Base-by-base conservation (phyloP, 2,329 filamentous ascomycete species). In the Colletotrichum eremochloae region DNA sequence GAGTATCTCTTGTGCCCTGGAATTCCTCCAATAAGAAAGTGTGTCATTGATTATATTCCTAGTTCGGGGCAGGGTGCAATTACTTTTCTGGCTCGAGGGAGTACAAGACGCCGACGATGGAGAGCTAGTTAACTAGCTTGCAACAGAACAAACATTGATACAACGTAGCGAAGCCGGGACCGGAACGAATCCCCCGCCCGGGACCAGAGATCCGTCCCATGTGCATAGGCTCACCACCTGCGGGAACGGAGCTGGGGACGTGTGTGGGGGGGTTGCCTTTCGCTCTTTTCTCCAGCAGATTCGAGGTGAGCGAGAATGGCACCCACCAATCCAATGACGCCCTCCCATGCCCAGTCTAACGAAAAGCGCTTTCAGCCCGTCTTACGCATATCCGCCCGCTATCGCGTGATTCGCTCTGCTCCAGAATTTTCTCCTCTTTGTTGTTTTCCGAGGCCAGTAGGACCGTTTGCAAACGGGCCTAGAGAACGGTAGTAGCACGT, bases 321-420 rank as follows among this genome's bases (percentile, higher is more conserved):
- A n/a, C 31, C 29, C 52, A n/a, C 31, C 29, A 36, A 40, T 5
- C 18, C 18, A 42, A 42, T 15, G 40, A 42, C 6, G 40, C 12
- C 2, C 15, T 5, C 12, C 12, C 36, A n/a, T 11, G 44, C 55
- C 38, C 14, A 29, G 38, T n/a, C 36, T 40, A 14, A 42, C 58
- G n/a, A 18, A 29, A 33, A 9, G 38, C 62, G 50, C 50, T 56
- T 56, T 56, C 38, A 14, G 20, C 50, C 60, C 62, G 66, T 42
- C 70, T 64, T 65, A 48, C 36, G 56, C 70, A 65, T 70, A 65
- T 48, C 66, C 69, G 69, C 66, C 66, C 70, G 66, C 66, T 65
- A 70, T 70, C 65, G 66, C 66, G 66, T 72, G 70, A 70, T 65
- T 65, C 66, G 70, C 20, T 8, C 24, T 12, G 20, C 42, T 2